phyloP scores from a whole-genome alignment of 768 basidiomycete genomes.

The Phaeotremella fagi region DNA sequence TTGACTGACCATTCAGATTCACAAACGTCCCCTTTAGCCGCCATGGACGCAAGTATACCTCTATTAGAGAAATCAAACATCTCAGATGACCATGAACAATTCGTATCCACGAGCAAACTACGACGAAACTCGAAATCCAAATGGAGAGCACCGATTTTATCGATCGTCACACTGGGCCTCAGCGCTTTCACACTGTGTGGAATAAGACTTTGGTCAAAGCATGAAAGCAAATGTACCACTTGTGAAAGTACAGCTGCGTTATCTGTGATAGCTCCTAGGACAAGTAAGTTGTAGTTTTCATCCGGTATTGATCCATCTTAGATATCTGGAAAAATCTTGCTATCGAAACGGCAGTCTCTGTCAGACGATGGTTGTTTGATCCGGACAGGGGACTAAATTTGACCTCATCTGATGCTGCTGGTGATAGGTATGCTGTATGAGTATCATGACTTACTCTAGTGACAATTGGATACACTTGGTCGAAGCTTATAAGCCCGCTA shows the following conservation, averaged over 20 bases:
- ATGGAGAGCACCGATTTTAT: not conserved
- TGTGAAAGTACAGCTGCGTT: not conserved
- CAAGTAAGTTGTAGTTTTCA: not conserved
- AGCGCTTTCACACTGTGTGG: not conserved
- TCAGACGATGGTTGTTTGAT: conserved; percentile 54
- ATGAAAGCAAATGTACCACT: not conserved
- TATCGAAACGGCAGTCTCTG: conserved; percentile 51
- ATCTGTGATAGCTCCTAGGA: not conserved
- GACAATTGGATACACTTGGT: conserved; percentile 58
- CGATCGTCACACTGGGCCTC: not conserved
- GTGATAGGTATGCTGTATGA: conserved; percentile 37
- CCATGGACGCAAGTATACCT: too few relatives aligned
- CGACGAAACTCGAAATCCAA: too few relatives aligned
- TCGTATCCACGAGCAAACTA: too few relatives aligned
- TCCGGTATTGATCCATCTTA: not conserved
- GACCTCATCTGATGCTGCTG: conserved; percentile 48
- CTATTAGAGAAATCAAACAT: too few relatives aligned
- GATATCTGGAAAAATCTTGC: conserved; percentile 59
- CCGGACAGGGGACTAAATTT: conserved; percentile 55
- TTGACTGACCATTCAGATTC: too few relatives aligned
- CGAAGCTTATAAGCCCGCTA: conserved; percentile 55
- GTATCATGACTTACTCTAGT: conserved; percentile 12
- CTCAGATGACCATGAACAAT: too few relatives aligned
- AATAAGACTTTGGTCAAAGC: not conserved
- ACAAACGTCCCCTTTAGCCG: too few relatives aligned